A percentile compares a stretch with the other conserved stretches of the same genome.
Evolutionary conservation across 106 monocot genomes (phyloP).

Genomic region (Alisma plantagoaquatica): DNA sequence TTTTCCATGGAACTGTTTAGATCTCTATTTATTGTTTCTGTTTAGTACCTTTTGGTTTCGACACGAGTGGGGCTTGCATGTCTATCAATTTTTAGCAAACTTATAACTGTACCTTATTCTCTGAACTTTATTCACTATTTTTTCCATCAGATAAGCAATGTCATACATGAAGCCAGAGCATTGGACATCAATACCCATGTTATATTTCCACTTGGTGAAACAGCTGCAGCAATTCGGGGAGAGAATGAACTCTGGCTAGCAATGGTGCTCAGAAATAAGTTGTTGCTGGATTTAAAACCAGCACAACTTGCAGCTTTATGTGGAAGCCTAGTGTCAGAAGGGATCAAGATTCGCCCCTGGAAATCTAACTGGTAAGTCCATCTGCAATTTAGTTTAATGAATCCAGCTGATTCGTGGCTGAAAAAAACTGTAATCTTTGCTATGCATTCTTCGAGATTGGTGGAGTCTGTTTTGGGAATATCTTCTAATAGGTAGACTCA

Average conservation of each 20-base stretch:
- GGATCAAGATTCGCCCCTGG: conserved; percentile 91
- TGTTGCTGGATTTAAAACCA: conserved; percentile 72
- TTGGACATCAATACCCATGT: conserved; percentile 70
- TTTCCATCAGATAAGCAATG: conserved; percentile 68
- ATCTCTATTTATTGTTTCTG: too few species aligned
- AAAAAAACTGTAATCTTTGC: too few species aligned
- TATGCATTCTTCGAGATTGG: too few species aligned
- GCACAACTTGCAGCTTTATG: conserved; percentile 88
- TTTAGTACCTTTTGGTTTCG: too few species aligned
- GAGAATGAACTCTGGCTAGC: conserved; percentile 98
- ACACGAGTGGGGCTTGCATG: too few species aligned
- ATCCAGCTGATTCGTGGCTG: too few species aligned
- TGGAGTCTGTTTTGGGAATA: too few species aligned
- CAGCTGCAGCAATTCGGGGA: conserved; percentile 83
- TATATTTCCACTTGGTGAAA: conserved; percentile 90
- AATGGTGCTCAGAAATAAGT: conserved; percentile 85
- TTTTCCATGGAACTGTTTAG: too few species aligned
- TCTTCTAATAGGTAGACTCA: too few species aligned
- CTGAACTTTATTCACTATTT: too few species aligned
- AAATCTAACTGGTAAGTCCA: conserved; percentile 52
- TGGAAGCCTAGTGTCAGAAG: conserved; percentile 94
- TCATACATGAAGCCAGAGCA: conserved; percentile 84
- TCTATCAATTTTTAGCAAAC: too few species aligned
- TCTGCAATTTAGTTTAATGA: background rate
- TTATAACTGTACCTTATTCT: too few species aligned